phyloP scores from a whole-genome alignment of 192 early-diverging fungal species.

The Backusella mclennaniae region DNA sequence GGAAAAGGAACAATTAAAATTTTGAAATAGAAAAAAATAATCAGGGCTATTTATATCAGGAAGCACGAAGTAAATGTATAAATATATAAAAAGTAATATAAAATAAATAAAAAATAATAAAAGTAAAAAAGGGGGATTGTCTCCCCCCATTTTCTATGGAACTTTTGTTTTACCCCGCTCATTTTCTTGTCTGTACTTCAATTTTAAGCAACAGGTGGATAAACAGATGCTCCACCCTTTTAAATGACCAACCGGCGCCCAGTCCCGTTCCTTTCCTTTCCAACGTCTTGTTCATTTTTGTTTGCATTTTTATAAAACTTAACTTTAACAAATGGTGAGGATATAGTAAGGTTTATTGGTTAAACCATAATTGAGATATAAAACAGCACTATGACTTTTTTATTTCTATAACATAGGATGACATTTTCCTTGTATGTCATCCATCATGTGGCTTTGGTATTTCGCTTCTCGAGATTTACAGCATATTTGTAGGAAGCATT shows the following conservation, averaged over 20 bases:
- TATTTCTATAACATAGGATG: neutral
- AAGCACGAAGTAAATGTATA: neutral
- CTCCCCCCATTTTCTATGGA: neutral
- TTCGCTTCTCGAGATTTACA: neutral
- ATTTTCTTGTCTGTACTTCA: neutral
- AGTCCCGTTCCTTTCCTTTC: neutral
- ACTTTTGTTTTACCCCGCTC: neutral
- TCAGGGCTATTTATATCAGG: slow-evolving; percentile 4
- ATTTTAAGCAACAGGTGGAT: slow-evolving; percentile 8
- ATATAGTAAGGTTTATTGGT: neutral
- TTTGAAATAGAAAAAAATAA: neutral
- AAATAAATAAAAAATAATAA: neutral
- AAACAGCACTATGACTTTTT: neutral
- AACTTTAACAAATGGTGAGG: neutral
- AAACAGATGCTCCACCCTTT: neutral
- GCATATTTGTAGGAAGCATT: neutral
- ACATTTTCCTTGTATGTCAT: neutral
- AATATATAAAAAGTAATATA: neutral
- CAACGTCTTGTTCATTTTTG: neutral
- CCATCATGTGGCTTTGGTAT: neutral
- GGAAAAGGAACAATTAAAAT: neutral
- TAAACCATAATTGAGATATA: neutral
- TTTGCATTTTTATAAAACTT: slow-evolving; percentile 2
- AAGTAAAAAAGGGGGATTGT: neutral
- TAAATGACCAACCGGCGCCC: neutral